A percentile compares a stretch with the other conserved stretches of the same genome.
phyloP scores from a whole-genome alignment of 2,329 filamentous ascomycete species.

The Drechslerella dactyloides region DNA sequence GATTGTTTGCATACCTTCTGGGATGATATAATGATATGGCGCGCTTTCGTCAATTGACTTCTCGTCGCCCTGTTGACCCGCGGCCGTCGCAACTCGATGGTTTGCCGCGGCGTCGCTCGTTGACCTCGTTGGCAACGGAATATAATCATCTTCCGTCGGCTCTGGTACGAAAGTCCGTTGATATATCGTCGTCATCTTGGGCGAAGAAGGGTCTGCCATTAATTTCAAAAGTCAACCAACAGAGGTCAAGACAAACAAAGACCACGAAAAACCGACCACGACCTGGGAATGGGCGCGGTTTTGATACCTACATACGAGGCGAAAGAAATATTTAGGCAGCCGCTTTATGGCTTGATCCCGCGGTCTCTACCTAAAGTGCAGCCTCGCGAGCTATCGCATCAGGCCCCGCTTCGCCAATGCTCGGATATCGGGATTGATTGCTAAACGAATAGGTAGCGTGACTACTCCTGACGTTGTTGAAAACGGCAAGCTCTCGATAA shows the following conservation, averaged over 20 bases:
- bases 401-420: conserved; percentile 45
- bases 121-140: conserved; percentile 30
- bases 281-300: conserved; percentile 27
- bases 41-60: conserved; percentile 36
- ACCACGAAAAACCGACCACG: conserved; percentile 28
- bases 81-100: conserved; percentile 12
- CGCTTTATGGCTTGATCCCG: conserved; percentile 31
- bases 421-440: conserved; percentile 41
- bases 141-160: conserved; percentile 46
- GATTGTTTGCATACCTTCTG: conserved; percentile 32
- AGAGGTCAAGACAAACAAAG: conserved; percentile 4
- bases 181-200: conserved; percentile 47
- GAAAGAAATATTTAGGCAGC: conserved; percentile 23
- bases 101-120: conserved; percentile 37
- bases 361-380: conserved; percentile 14
- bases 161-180: conserved; percentile 43
- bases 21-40: conserved; percentile 47
- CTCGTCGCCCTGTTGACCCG: conserved; percentile 26
- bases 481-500: conserved; percentile 17
- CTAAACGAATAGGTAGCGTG: conserved; percentile 14
- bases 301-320: conserved; percentile 9
- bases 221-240: conserved; percentile 5
- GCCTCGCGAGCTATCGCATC: conserved; percentile 47
- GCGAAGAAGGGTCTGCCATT: conserved; percentile 23
- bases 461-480: conserved; percentile 9